Evolutionary conservation across 1,139 yeast species (phyloP), one percentile per base, ranked within the genome.

Genomic region (Nakaseomyces nivariensis): DNA sequence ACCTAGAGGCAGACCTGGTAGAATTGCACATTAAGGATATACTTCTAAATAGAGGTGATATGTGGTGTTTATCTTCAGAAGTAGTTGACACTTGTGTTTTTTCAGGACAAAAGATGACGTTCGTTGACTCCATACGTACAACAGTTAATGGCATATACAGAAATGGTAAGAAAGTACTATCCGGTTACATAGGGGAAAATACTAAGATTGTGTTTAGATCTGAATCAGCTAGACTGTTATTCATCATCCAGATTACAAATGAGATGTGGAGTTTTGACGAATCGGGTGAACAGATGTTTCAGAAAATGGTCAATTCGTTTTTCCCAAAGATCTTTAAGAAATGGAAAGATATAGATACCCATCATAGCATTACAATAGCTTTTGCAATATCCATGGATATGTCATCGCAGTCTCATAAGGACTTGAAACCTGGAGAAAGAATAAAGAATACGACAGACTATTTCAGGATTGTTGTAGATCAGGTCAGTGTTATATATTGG

Each of bases 231-330:
- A 79, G 86, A 51, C 70, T 90, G 52, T 78, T 89, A 10, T 86
- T 90, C 47, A 73, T 94, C 54, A 81, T 94, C 48, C 98, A 94
- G 64, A 79, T 90, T 56, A 86, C 97, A 1, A 76, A 85, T 41
- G 99, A 94, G 62, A 94, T 92, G 97, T 94, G 97, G 95, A 89
- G 90, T 63, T 94, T 94, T 66, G 97, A 92, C 67, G 97, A 90
- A 62, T 85, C 85, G 58, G 98, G 98, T 0, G 97, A 90, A 61
- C 85, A 90, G 48, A 79, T 88, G 77, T 92, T 90, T 64, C 95
- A 90, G 65, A 89, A 89, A 66, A 79, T 94, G 59, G 88, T 94
- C 47, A 90, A 92, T 64, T 86, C 95, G 25, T 74, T 92, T 51
- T 80, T 94, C 52, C 98, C 99, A 0, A 85, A 83, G 54, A 84